Evolutionary conservation across 768 basidiomycete species (phyloP).

Genomic region (Suillus variegatus): DNA sequence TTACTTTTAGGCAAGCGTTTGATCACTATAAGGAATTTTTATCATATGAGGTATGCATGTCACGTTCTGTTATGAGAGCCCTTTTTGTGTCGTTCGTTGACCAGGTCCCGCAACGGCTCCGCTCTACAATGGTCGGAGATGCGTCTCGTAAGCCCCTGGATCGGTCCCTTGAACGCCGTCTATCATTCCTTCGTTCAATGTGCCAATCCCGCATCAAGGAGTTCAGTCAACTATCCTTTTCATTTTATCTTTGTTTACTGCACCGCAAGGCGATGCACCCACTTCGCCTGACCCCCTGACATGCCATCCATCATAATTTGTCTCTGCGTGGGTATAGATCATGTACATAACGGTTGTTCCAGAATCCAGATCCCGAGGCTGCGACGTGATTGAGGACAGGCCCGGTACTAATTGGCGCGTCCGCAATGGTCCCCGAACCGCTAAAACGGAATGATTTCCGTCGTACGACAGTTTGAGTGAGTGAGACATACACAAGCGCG

Average conservation of each 20-base stretch:
- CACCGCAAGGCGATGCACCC: slow-evolving; percentile 6
- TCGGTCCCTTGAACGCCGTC: slow-evolving; percentile 12
- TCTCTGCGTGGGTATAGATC: slow-evolving; percentile 7
- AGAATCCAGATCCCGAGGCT: background rate
- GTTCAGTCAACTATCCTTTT: background rate
- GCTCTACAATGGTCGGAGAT: background rate
- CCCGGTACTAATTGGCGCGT: background rate
- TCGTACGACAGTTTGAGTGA: slow-evolving; percentile 1
- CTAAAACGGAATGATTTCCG: slow-evolving; percentile 6
- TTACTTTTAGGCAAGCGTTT: slow-evolving; percentile 5
- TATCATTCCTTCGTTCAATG: background rate
- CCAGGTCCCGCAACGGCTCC: slow-evolving; percentile 6
- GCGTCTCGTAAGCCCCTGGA: slow-evolving; percentile 8
- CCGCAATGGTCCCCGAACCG: slow-evolving; percentile 3
- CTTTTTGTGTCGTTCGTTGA: slow-evolving; percentile 1
- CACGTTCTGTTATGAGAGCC: background rate
- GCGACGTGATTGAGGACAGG: background rate
- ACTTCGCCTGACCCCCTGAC: background rate
- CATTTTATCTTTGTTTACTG: background rate
- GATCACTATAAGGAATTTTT: background rate
- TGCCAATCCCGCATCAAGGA: slow-evolving; percentile 1
- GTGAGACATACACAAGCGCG: slow-evolving; percentile 10
- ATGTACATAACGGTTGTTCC: slow-evolving; percentile 6
- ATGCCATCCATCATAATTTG: slow-evolving; percentile 7
- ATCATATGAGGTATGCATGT: background rate